These are phyloP conservation scores for Penicillium brevicompactum DNA, from an alignment of 2,329 filamentous ascomycete genomes.

Conservation along the genomic window DNA sequence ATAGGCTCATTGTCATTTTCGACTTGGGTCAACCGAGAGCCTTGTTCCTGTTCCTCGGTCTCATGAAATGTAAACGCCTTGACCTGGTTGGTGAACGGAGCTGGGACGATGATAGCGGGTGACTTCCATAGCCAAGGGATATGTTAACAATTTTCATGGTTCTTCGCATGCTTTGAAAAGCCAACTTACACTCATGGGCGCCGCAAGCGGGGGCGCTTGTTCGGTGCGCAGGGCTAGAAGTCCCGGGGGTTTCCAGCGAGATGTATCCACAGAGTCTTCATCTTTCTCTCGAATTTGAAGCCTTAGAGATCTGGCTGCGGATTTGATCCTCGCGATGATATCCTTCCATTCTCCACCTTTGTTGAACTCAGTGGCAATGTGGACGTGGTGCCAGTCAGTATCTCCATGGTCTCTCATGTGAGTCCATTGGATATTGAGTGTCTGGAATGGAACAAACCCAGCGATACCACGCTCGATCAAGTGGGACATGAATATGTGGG, in stretches of 20 bases:
- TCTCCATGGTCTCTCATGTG: slow-evolving; percentile 19
- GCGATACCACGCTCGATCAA: slow-evolving; percentile 24
- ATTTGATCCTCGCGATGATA: slow-evolving; percentile 13
- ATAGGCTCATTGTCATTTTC: neutral
- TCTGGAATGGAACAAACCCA: slow-evolving; percentile 8
- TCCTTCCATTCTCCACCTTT: slow-evolving; percentile 17
- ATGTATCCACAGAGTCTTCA: neutral
- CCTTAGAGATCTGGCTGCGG: slow-evolving; percentile 5
- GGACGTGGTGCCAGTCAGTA: slow-evolving; percentile 27
- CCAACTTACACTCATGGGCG: slow-evolving; percentile 1
- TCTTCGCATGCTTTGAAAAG: neutral
- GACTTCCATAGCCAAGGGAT: neutral
- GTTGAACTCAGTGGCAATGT: slow-evolving; percentile 20
- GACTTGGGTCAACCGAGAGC: neutral
- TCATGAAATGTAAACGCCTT: neutral
- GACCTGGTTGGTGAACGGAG: neutral
- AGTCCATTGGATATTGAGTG: slow-evolving; percentile 25
- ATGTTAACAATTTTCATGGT: neutral
- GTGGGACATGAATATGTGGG: slow-evolving; percentile 23
- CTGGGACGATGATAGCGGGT: neutral
- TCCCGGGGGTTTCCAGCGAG: neutral
- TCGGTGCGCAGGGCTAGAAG: neutral
- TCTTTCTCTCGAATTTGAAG: slow-evolving; percentile 6
- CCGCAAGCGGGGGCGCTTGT: neutral
- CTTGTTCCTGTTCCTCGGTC: neutral